Evolutionary conservation across 1,284 basidiomycete genomes (phyloP).

Genomic region (Sporisorium exsertum): DNA sequence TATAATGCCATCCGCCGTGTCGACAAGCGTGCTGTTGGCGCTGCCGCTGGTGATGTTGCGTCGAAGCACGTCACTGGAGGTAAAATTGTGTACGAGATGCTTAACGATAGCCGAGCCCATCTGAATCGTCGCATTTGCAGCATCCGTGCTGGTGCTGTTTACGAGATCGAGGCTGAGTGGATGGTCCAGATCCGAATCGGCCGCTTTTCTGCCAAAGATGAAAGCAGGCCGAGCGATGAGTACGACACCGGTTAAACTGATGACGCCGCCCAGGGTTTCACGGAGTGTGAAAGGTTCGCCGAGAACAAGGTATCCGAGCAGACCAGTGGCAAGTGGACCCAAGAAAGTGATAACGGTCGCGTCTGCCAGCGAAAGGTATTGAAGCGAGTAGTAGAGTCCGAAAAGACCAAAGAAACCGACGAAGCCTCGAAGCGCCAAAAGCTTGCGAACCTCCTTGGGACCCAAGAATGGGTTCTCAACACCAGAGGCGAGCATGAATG

Average conservation of each 20-base stretch:
- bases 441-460: conserved; percentile 76
- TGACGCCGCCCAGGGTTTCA: conserved; percentile 77
- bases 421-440: conserved; percentile 76
- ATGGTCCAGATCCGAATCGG: conserved; percentile 33
- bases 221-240: conserved; percentile 71
- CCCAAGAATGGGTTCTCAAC: conserved; percentile 78
- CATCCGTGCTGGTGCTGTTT: conserved; percentile 3
- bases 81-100: conserved; percentile 25
- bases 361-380: conserved; percentile 79
- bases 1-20: background rate
- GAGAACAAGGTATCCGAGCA: conserved; percentile 79
- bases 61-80: conserved; percentile 8
- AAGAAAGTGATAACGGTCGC: conserved; percentile 82
- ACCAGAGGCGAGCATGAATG: conserved; percentile 68
- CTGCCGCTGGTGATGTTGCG: background rate
- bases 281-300: conserved; percentile 76
- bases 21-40: conserved; percentile 3
- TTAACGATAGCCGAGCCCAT: conserved; percentile 18
- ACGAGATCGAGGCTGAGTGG: conserved; percentile 12
- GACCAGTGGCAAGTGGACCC: conserved; percentile 77
- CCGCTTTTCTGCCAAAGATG: conserved; percentile 43
- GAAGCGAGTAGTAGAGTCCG: conserved; percentile 79
- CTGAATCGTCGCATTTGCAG: conserved; percentile 15
- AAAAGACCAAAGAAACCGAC: conserved; percentile 73
- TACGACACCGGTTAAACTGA: conserved; percentile 76